Percentiles rank a stretch among this genome's conserved stretches.
Conservation (phyloP, 202 grass and related monocot species). For the Sporobolus alterniflorus region DNA sequence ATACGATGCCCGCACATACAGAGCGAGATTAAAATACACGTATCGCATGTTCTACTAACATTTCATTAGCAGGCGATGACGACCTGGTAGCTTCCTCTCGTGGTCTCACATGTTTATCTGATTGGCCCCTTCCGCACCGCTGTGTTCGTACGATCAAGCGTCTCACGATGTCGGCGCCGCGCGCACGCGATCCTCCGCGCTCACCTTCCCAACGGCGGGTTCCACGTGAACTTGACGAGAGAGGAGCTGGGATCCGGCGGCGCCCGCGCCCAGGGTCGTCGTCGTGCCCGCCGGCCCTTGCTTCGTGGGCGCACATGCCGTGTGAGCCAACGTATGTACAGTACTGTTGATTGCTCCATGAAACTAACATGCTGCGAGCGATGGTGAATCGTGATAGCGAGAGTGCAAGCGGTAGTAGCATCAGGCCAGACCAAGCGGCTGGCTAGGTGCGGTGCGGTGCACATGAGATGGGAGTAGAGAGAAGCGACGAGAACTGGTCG, state of each 20-base stretch:
- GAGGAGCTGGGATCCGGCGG: background rate
- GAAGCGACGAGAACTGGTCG: background rate
- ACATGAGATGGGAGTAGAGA: background rate
- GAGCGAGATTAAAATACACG: background rate
- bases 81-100: no score
- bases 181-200: conserved; percentile 15
- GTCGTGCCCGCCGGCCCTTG: background rate
- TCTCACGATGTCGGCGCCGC: conserved; percentile 19
- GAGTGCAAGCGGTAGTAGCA: background rate
- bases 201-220: background rate
- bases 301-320: background rate
- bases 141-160: background rate
- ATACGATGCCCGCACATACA: background rate
- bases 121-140: background rate
- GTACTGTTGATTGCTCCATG: no score
- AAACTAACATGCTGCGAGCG: no score
- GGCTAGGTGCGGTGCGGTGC: conserved; percentile 1
- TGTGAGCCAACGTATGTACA: background rate
- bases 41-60: no score
- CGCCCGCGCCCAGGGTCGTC: background rate
- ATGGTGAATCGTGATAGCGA: background rate
- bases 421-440: background rate
- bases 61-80: no score
- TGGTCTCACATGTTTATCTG: no score
- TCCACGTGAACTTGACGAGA: conserved; percentile 23